A percentile compares a stretch with the other conserved stretches of the same genome.
These are phyloP conservation scores for Boletus coccyginus DNA, from an alignment of 768 basidiomycete species.

Conservation along the genomic window DNA sequence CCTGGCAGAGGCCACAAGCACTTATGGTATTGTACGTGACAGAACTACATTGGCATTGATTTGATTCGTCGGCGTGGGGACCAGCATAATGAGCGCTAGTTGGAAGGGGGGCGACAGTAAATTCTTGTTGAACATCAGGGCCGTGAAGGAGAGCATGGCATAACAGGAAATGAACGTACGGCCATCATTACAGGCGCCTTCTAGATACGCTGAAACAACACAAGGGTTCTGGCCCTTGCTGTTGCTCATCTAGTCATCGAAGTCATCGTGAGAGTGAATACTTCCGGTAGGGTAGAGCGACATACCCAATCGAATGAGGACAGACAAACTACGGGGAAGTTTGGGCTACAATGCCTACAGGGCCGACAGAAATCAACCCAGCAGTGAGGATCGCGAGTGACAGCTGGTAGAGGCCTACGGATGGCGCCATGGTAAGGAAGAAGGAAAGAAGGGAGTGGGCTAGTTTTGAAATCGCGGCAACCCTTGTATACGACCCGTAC, in stretches of 20 bases:
- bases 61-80: constrained; percentile 29
- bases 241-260: constrained; percentile 34
- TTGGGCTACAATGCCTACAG: constrained; percentile 20
- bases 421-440: constrained; percentile 8
- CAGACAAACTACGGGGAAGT: constrained; percentile 19
- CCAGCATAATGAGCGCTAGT: constrained; percentile 25
- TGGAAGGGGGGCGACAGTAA: constrained; percentile 39
- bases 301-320: constrained; percentile 29
- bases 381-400: constrained; percentile 18
- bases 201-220: constrained; percentile 40
- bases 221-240: constrained; percentile 49
- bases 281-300: neutral
- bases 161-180: constrained; percentile 31
- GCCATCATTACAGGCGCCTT: constrained; percentile 41
- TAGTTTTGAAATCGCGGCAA: neutral
- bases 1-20: constrained; percentile 59
- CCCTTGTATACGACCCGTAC: neutral
- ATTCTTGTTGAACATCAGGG: constrained; percentile 30
- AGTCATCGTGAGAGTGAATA: neutral
- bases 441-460: neutral
- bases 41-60: constrained; percentile 52
- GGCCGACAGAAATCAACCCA: constrained; percentile 18
- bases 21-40: constrained; percentile 54
- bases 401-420: constrained; percentile 3
- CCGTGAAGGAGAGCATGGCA: constrained; percentile 6